These are phyloP conservation scores for Durusdinium trenchii DNA, from an alignment of 73 alveolate species.

Conservation along the genomic window DNA sequence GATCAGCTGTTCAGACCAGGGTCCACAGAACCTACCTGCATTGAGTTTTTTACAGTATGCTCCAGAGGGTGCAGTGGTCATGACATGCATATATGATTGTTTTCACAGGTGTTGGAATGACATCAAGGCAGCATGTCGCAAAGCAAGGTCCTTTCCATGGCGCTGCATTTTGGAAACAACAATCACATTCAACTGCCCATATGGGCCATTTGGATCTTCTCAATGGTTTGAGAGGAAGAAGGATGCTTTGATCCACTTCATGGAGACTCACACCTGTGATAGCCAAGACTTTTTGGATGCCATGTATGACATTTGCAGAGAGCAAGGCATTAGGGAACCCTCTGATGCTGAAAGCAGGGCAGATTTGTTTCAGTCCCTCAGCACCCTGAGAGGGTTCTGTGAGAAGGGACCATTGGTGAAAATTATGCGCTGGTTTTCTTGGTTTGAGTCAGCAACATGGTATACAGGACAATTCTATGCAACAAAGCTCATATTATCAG, in stretches of 20 bases:
- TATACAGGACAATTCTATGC: background rate
- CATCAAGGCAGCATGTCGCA: background rate
- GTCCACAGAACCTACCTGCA: background rate
- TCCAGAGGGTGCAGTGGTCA: background rate
- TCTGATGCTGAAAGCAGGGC: background rate
- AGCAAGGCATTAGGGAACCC: background rate
- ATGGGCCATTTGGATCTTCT: conserved; percentile 37
- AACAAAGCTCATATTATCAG: background rate
- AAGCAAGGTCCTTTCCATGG: background rate
- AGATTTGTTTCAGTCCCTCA: background rate
- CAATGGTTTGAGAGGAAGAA: background rate
- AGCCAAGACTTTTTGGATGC: background rate
- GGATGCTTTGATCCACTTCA: background rate
- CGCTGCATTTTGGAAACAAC: background rate
- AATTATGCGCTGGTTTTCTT: background rate
- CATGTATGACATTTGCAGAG: conserved; percentile 1
- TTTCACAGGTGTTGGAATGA: conserved; percentile 44
- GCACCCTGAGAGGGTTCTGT: background rate
- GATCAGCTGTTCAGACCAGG: conserved; percentile 3
- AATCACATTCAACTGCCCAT: background rate
- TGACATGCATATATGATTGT: background rate
- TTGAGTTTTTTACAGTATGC: background rate
- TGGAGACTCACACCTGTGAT: background rate
- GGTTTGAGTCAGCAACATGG: background rate
- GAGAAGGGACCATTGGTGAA: background rate